Evolutionary conservation across 805 yeast genomes (phyloP).

Genomic region (Metschnikowia kunwiensis): DNA sequence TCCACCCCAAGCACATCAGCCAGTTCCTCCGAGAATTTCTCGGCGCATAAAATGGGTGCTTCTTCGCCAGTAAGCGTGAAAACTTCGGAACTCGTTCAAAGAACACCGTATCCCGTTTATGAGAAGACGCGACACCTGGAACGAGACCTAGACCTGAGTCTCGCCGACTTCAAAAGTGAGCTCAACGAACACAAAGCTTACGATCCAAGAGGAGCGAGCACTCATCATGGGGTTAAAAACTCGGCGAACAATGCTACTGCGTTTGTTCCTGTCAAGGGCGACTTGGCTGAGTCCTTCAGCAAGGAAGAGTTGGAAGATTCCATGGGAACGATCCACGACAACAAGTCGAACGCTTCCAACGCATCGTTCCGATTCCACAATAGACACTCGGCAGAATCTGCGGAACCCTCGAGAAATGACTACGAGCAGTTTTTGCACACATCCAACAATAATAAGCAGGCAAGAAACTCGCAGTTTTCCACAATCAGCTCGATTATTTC

Average conservation of each 20-base stretch:
- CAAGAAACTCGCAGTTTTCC: constrained; percentile 35
- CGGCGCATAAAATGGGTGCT: constrained; percentile 14
- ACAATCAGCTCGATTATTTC: constrained; percentile 43
- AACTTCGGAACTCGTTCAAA: constrained; percentile 11
- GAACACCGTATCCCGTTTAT: constrained; percentile 13
- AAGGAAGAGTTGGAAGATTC: constrained; percentile 4
- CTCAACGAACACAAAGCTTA: constrained; percentile 23
- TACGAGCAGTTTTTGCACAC: constrained; percentile 22
- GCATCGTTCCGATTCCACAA: constrained; percentile 7
- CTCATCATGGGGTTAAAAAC: background rate
- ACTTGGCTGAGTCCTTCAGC: constrained; percentile 8
- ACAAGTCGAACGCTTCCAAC: too few relatives aligned
- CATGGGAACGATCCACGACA: constrained; percentile 7
- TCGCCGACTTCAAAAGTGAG: constrained; percentile 30
- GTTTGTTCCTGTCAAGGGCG: constrained; percentile 12
- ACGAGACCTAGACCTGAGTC: constrained; percentile 23
- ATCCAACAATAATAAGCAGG: constrained; percentile 3
- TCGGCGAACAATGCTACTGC: background rate
- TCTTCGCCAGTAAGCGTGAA: constrained; percentile 12
- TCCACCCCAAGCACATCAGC: constrained; percentile 12
- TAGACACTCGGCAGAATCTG: constrained; percentile 8
- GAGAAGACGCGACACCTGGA: constrained; percentile 1
- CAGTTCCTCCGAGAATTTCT: constrained; percentile 8
- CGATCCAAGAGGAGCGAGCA: constrained; percentile 14
- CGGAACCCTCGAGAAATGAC: constrained; percentile 21